phyloP scores from a whole-genome alignment of 345 rosid genomes.

The Populus tremula region DNA sequence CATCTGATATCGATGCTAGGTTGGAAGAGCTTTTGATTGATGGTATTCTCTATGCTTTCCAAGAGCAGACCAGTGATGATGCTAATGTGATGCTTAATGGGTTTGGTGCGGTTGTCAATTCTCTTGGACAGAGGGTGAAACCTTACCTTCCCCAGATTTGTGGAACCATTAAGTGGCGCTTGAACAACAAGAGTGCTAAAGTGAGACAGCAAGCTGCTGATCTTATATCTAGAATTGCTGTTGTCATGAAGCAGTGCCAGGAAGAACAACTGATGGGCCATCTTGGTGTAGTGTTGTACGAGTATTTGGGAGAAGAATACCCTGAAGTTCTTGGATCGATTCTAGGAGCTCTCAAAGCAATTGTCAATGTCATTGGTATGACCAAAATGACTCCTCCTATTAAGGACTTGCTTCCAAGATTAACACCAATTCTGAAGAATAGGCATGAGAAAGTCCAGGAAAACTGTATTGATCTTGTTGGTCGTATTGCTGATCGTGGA shows the following conservation, averaged over 20 bases:
- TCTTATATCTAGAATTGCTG: conserved; percentile 94
- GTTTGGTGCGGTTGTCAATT: conserved; percentile 95
- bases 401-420: conserved; percentile 94
- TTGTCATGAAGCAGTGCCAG: conserved; percentile 97
- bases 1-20: conserved; percentile 90
- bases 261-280: conserved; percentile 99
- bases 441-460: conserved; percentile 99
- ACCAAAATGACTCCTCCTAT: conserved; percentile 99
- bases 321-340: conserved; percentile 98
- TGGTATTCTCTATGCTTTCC: conserved; percentile 97
- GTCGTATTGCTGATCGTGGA: conserved; percentile 98
- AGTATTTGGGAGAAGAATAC: conserved; percentile 96
- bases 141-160: conserved; percentile 99
- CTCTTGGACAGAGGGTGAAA: conserved; percentile 94
- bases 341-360: conserved; percentile 96
- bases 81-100: conserved; percentile 99
- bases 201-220: conserved; percentile 99
- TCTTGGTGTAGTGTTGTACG: conserved; percentile 95
- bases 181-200: conserved; percentile 99
- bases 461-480: conserved; percentile 97
- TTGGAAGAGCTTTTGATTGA: conserved; percentile 96
- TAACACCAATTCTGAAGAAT: conserved; percentile 97
- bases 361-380: conserved; percentile 98
- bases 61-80: conserved; percentile 96
- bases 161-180: conserved; percentile 99